Conservation (phyloP, 768 basidiomycete genomes). For the Hirschioporus abietinus region DNA sequence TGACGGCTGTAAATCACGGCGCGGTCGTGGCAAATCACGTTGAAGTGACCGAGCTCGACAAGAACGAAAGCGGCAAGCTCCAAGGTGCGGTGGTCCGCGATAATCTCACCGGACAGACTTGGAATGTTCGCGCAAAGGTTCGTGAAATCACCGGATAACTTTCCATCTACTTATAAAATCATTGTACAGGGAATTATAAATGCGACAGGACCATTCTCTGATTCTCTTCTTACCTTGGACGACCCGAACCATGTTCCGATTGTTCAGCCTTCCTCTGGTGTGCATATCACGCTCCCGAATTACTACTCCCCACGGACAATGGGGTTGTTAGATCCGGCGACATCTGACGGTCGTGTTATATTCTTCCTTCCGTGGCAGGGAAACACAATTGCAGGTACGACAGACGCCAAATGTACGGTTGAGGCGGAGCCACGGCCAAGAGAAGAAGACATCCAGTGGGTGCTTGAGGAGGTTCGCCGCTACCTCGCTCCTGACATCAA, state of each 20-base stretch:
- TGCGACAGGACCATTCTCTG: conserved; percentile 93
- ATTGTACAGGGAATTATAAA: conserved; percentile 82
- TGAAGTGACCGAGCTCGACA: conserved; percentile 76
- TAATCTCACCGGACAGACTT: conserved; percentile 76
- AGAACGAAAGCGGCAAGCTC: conserved; percentile 58
- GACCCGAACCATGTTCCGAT: conserved; percentile 74
- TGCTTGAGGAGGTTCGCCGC: conserved; percentile 85
- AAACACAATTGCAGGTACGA: conserved; percentile 95
- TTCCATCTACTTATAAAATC: conserved; percentile 3
- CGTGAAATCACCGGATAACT: conserved; percentile 3
- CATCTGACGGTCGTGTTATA: conserved; percentile 94
- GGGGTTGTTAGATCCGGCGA: conserved; percentile 93
- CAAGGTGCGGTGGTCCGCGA: conserved; percentile 76
- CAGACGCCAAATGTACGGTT: conserved; percentile 76
- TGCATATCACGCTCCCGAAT: conserved; percentile 94
- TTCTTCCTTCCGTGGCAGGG: conserved; percentile 99
- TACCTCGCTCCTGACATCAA: conserved; percentile 92
- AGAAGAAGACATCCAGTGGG: conserved; percentile 96
- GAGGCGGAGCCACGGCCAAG: conserved; percentile 70
- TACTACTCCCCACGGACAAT: conserved; percentile 95
- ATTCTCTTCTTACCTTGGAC: conserved; percentile 79
- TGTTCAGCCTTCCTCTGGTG: conserved; percentile 87
- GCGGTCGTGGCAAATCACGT: conserved; percentile 86
- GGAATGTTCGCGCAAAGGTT: conserved; percentile 77
- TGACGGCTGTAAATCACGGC: conserved; percentile 92